Evolutionary conservation across 2,329 filamentous ascomycete genomes (phyloP), one percentile per base, ranked within the genome.

Genomic region (Arachnomyces sp.): DNA sequence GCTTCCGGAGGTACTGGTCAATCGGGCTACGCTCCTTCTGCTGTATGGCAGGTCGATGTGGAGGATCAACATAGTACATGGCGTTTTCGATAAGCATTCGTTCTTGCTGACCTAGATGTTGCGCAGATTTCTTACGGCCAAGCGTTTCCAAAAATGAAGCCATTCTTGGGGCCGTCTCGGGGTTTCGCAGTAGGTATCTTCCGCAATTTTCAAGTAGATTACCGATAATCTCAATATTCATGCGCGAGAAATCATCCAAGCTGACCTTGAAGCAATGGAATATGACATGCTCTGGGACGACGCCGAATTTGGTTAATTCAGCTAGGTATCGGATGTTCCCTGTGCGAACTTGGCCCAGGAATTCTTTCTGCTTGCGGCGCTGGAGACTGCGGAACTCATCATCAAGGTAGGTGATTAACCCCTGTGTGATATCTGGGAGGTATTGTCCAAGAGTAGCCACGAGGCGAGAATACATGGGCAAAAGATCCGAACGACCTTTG

Each of bases 221-320:
- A 55, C 89, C 93, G 48, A 98, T 90, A 52, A 98, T 95, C 61
- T 98, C 93, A 48, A 98, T 95, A 56, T 98, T 98, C 84, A 95
- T 95, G 45, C 90, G 79, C 2, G 92, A 95, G 57, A 98, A 98
- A 56, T 98, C 92, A 54, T 98, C 92, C 18, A 98, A 68, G 51
- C 90, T 93, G 60, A 98, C 90, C 63, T 95, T 98, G 53, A 98
- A 78, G 58, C 92, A 98, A 58, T 98, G 92, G 58, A 98, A 98
- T 39, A 98, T 93, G 48, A 98, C 90, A 63, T 98, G 92, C 61
- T 98, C 92, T 0, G 93, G 92, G 7, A 98, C 92, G 25, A 95
- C 87, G 25, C 92, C 90, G 56, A 98, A 98, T 58, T 98, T 98
- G 43, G 92, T 98, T 57, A 98, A 68, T 64, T 98, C 92, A 6